Conservation (phyloP, 75 land plant genomes). For the Selaginella moellendorffii region DNA sequence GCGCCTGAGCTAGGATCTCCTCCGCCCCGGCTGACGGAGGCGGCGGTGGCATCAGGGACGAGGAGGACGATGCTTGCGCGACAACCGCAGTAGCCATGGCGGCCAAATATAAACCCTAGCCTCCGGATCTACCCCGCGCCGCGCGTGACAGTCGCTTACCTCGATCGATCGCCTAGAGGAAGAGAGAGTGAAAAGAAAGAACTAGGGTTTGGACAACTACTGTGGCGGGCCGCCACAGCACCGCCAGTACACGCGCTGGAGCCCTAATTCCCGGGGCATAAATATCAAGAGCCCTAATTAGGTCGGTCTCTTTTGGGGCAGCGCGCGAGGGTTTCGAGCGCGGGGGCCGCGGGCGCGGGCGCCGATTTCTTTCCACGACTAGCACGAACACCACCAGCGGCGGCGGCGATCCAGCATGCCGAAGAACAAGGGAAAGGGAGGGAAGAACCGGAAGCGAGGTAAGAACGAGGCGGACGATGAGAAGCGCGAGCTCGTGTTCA, state of each 20-base stretch:
- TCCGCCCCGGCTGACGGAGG: not conserved
- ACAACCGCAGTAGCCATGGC: not conserved
- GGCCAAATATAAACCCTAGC: not conserved
- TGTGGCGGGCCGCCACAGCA: too few species aligned
- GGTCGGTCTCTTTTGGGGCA: not conserved
- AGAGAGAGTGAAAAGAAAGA: too few species aligned
- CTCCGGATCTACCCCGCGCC: not conserved
- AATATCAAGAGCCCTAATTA: too few species aligned
- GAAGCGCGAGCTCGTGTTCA: conserved; percentile 84
- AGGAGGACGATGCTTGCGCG: not conserved
- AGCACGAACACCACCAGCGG: not conserved
- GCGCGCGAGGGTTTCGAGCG: not conserved
- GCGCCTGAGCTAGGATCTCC: conserved; percentile 34
- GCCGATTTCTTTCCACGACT: too few species aligned
- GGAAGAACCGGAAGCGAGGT: conserved; percentile 75
- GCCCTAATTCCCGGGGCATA: too few species aligned
- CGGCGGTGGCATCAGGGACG: not conserved
- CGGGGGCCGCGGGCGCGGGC: not conserved
- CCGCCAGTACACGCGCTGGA: too few species aligned
- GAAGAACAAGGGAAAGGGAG: conserved; percentile 65
- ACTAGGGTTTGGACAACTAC: too few species aligned
- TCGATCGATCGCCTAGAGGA: too few species aligned
- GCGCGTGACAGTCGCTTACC: too few species aligned
- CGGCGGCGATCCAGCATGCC: not conserved
- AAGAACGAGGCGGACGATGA: conserved; percentile 87